phyloP scores from a whole-genome alignment of 768 basidiomycete species.

The Tubosaeta brunneosetosa region DNA sequence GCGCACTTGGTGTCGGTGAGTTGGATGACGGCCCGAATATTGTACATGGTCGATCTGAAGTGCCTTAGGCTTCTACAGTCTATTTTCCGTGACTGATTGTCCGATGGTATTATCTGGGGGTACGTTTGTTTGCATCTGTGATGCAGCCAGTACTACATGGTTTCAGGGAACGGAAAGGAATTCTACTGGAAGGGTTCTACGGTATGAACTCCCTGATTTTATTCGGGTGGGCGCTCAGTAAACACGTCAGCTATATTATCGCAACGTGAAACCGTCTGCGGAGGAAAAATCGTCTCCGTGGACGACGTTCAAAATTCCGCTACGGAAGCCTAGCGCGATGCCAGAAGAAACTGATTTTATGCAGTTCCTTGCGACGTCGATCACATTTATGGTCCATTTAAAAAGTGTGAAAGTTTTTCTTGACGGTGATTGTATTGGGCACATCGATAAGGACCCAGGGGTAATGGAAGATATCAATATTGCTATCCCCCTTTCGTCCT shows the following conservation, averaged over 20 bases:
- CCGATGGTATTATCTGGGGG: constrained; percentile 60
- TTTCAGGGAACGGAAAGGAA: neutral
- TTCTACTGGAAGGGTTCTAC: neutral
- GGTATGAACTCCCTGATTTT: too few relatives aligned
- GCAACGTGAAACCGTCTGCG: neutral
- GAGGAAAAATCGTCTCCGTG: neutral
- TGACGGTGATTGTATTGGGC: constrained; percentile 65
- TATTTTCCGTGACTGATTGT: constrained; percentile 76
- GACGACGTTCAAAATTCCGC: constrained; percentile 78
- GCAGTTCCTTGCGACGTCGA: constrained; percentile 80
- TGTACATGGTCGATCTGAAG: neutral
- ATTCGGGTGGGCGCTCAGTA: too few relatives aligned
- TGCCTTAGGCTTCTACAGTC: constrained; percentile 58
- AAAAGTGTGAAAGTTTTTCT: constrained; percentile 72
- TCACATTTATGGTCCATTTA: constrained; percentile 86
- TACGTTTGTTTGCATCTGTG: neutral
- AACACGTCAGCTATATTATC: constrained; percentile 21
- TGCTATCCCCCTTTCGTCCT: neutral
- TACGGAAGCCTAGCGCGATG: constrained; percentile 72
- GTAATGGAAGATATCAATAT: constrained; percentile 36
- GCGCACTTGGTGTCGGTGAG: constrained; percentile 80
- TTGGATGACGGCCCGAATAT: neutral
- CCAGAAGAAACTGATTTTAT: constrained; percentile 79
- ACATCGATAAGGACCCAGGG: constrained; percentile 55
- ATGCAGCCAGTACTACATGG: neutral